These are phyloP conservation scores for Vitis hybrid DNA, from an alignment of 177 flowering plant genomes.

Conservation along the genomic window DNA sequence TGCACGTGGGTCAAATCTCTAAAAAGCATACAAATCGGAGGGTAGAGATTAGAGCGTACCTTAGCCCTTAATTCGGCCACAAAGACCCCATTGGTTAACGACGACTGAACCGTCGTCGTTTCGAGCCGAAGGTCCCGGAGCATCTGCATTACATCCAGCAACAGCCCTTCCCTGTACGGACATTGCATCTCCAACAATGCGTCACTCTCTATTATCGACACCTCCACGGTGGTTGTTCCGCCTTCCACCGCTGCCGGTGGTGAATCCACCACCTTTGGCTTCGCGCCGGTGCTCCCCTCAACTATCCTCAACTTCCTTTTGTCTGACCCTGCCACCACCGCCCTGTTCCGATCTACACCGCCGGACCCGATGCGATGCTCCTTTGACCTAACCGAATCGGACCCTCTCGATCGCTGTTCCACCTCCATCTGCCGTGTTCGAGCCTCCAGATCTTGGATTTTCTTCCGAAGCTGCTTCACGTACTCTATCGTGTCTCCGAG, in stretches of 20 bases:
- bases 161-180: slow-evolving; percentile 61
- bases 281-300: slow-evolving; percentile 41
- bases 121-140: slow-evolving; percentile 75
- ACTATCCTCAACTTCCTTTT: slow-evolving; percentile 65
- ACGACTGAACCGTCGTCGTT: slow-evolving; percentile 65
- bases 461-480: slow-evolving; percentile 70
- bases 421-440: slow-evolving; percentile 35
- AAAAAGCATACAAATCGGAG: background rate
- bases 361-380: slow-evolving; percentile 25
- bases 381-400: slow-evolving; percentile 8
- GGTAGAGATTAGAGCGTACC: slow-evolving; percentile 40
- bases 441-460: slow-evolving; percentile 76
- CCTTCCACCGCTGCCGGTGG: slow-evolving; percentile 11
- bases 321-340: slow-evolving; percentile 26
- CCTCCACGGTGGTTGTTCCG: slow-evolving; percentile 50
- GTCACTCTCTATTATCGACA: slow-evolving; percentile 88
- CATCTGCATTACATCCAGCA: slow-evolving; percentile 74
- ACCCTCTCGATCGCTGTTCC: slow-evolving; percentile 33
- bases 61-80: slow-evolving; percentile 83
- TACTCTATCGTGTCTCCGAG: slow-evolving; percentile 95
- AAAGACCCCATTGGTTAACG: slow-evolving; percentile 51
- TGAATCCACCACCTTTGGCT: slow-evolving; percentile 39
- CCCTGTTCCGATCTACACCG: slow-evolving; percentile 21
- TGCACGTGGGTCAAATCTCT: background rate
- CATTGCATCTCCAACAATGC: slow-evolving; percentile 84